Base-by-base conservation (phyloP, 768 basidiomycete species). In the Rhizopogon rudus region DNA sequence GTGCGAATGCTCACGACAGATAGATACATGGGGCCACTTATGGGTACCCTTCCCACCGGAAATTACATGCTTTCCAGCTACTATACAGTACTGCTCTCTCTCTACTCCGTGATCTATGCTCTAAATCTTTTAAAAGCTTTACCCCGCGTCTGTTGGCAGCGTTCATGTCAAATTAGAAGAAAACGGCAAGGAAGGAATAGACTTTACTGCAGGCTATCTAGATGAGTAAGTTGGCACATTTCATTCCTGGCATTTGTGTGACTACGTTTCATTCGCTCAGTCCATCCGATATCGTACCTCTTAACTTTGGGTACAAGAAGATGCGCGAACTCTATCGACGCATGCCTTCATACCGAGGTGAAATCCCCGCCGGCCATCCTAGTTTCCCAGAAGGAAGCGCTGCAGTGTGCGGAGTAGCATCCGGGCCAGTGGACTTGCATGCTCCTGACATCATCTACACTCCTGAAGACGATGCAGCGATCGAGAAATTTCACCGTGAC, bases 201-300 rank as follows among this genome's bases (percentile, higher is more conserved):
- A 67, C 43, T 83, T 83, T 59, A 72, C 78, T 51, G 63, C 80
- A 9, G 76, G 75, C 22, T 81, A 71, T 61, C 69, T 82, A 17
- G 67, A 73, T 40, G 64, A 72, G 81, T 82, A 50, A 50, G 72
- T 64, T 37, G 7, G 52, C 13, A 10, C 37, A 12, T 3, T 37
- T 39, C 16, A 9, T 3, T 37, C 9, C 6, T 7, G 46, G 8
- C 16, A 29, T 20, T 9, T 4, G 12, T 10, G 29, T 51, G 17
- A 20, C 29, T 54, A 16, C 48, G 13, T 22, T 31, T 8, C 20
- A 3, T 12, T 25, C 6, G 28, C 17, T 17, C 39, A 70, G 70
- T n/a, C 33, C 60, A 3, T 65, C 59, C 5, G 69, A 71, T 49
- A 40, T 71, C 5, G 61, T 63, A 3, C 62, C 61, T 33, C 42